Evolutionary conservation across 2,329 filamentous ascomycete genomes (phyloP).

Genomic region (Fusarium armeniacum): DNA sequence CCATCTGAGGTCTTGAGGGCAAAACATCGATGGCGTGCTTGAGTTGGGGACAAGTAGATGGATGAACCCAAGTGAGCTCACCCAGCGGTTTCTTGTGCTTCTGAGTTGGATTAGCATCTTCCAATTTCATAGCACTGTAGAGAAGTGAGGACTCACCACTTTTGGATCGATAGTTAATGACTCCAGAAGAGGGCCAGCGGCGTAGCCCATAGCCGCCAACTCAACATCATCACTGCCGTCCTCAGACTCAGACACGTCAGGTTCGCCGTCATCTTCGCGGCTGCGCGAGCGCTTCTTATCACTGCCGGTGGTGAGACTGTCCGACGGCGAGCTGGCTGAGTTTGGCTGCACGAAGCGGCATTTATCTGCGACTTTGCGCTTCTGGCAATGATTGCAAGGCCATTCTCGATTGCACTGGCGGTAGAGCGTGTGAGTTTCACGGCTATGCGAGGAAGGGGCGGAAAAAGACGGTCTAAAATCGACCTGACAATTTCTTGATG

Average conservation of each 20-base stretch:
- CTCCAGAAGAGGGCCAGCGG: conserved; percentile 52
- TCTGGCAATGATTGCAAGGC: conserved; percentile 58
- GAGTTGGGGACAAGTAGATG: conserved; percentile 50
- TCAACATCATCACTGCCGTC: conserved; percentile 49
- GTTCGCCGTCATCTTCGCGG: conserved; percentile 38
- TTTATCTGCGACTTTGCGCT: conserved; percentile 55
- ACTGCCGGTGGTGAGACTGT: conserved; percentile 28
- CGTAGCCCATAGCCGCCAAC: conserved; percentile 55
- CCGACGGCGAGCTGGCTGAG: conserved; percentile 41
- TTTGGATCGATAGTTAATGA: conserved; percentile 45
- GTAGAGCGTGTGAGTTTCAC: not conserved
- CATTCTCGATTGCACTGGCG: conserved; percentile 57
- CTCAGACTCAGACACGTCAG: conserved; percentile 38
- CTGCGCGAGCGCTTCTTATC: conserved; percentile 47
- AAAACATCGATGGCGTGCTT: conserved; percentile 51
- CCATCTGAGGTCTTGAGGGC: conserved; percentile 53
- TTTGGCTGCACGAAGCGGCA: conserved; percentile 51
- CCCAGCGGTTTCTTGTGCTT: conserved; percentile 36
- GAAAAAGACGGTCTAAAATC: not conserved
- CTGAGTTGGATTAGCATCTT: not conserved
- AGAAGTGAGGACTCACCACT: conserved; percentile 42
- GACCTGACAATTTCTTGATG: not conserved
- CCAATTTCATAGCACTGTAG: not conserved
- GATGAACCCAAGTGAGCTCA: conserved; percentile 40
- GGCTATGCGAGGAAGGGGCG: not conserved